Conservation (phyloP, 1,139 yeast species). For the Lodderomyces pseudojiufengensis region DNA sequence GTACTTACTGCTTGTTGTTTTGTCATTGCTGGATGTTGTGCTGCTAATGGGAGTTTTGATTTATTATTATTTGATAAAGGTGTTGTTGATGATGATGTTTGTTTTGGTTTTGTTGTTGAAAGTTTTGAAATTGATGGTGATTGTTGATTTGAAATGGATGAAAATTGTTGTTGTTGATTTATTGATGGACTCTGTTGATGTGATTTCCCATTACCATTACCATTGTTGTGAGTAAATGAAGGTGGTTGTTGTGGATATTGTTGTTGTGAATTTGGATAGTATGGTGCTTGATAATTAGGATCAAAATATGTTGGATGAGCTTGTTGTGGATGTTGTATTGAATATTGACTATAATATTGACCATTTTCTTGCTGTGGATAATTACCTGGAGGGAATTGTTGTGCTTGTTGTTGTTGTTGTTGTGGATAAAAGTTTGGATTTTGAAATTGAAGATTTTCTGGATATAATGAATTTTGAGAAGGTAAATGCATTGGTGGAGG, state of each 20-base stretch:
- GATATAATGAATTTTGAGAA: background rate
- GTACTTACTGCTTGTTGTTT: no score
- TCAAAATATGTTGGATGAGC: background rate
- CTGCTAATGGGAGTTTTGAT: no score
- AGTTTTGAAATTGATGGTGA: no score
- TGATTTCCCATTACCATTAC: background rate
- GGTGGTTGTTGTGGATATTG: background rate
- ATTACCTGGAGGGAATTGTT: background rate
- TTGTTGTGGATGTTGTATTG: background rate
- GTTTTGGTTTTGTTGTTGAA: no score
- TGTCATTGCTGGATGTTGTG: no score
- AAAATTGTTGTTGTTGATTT: background rate
- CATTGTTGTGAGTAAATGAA: background rate
- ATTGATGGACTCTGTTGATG: background rate
- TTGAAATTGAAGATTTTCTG: slow-evolving; percentile 1
- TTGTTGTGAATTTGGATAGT: background rate
- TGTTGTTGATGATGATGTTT: no score
- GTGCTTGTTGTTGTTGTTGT: background rate
- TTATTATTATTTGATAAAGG: no score
- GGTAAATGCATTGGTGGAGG: no score
- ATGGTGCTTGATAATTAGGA: background rate
- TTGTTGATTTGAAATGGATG: no score
- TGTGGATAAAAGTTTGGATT: slow-evolving; percentile 1
- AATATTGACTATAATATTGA: slow-evolving; percentile 2
- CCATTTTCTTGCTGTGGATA: slow-evolving; percentile 2